Evolutionary conservation across 2,329 filamentous ascomycete species (phyloP).

Genomic region (Venturia asperata): DNA sequence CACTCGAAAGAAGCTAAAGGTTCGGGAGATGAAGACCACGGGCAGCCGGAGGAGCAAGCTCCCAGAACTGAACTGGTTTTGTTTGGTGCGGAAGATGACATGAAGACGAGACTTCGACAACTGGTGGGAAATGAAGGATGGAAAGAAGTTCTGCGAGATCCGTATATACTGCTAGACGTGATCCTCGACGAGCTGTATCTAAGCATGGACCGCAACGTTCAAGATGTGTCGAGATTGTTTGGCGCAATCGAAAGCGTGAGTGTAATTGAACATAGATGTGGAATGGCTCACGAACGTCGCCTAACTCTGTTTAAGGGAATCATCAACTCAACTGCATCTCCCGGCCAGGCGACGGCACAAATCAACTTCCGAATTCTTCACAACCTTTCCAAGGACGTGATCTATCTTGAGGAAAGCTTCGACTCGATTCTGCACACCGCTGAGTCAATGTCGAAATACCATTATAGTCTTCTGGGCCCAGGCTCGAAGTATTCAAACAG

Average conservation of each 20-base stretch:
- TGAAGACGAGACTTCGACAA: slow-evolving; percentile 24
- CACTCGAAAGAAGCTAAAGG: neutral
- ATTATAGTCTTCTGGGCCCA: slow-evolving; percentile 24
- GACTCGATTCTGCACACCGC: slow-evolving; percentile 11
- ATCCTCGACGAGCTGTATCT: slow-evolving; percentile 30
- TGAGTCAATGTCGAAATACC: slow-evolving; percentile 27
- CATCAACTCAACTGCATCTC: slow-evolving; percentile 23
- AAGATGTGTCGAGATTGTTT: slow-evolving; percentile 29
- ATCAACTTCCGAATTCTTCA: slow-evolving; percentile 30
- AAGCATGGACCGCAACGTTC: slow-evolving; percentile 28
- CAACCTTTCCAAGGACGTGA: slow-evolving; percentile 35
- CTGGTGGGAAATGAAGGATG: slow-evolving; percentile 22
- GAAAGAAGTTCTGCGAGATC: slow-evolving; percentile 27
- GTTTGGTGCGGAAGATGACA: slow-evolving; percentile 26
- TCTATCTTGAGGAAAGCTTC: slow-evolving; percentile 32
- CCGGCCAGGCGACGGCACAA: slow-evolving; percentile 23
- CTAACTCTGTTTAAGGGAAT: slow-evolving; percentile 22
- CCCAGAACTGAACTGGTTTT: slow-evolving; percentile 26
- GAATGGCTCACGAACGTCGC: neutral
- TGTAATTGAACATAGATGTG: slow-evolving; percentile 22
- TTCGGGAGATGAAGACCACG: neutral
- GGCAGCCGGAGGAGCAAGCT: neutral
- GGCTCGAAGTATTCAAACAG: neutral
- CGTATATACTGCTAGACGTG: slow-evolving; percentile 29
- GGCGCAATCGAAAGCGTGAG: slow-evolving; percentile 29